phyloP scores from a whole-genome alignment of 345 rosid species.

The Kandelia obovata region DNA sequence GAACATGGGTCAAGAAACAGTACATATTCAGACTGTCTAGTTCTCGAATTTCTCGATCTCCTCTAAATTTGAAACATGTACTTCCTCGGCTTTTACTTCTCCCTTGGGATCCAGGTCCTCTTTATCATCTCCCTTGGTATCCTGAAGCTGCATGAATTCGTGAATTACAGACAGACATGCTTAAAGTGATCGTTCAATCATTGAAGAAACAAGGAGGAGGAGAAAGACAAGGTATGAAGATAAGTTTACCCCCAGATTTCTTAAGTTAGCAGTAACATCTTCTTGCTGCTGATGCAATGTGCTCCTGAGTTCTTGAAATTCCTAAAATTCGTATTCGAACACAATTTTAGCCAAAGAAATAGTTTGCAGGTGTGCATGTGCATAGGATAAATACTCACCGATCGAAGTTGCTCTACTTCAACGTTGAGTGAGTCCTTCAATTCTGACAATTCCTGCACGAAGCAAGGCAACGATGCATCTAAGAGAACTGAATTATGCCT shows the following conservation, averaged over 20 bases:
- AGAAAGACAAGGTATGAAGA: slow-evolving; percentile 8
- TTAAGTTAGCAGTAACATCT: slow-evolving; percentile 61
- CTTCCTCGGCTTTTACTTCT: slow-evolving; percentile 34
- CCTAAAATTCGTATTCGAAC: slow-evolving; percentile 31
- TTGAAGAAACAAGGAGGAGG: too few species aligned
- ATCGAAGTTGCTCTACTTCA: slow-evolving; percentile 77
- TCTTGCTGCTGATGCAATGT: slow-evolving; percentile 84
- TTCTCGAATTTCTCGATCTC: slow-evolving; percentile 29
- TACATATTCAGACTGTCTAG: slow-evolving; percentile 15
- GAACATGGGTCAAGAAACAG: neutral
- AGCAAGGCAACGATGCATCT: neutral
- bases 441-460: slow-evolving; percentile 65
- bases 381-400: slow-evolving; percentile 31
- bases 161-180: slow-evolving; percentile 1
- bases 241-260: slow-evolving; percentile 58
- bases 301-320: slow-evolving; percentile 66
- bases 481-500: neutral
- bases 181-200: neutral
- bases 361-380: neutral
- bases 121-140: slow-evolving; percentile 40
- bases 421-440: slow-evolving; percentile 62
- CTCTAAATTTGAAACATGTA: slow-evolving; percentile 17
- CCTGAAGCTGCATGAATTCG: slow-evolving; percentile 49
- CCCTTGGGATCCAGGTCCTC: slow-evolving; percentile 28
- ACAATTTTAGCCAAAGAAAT: neutral